Conservation (phyloP, 139 green algal species). For the Micromonas pusilla region DNA sequence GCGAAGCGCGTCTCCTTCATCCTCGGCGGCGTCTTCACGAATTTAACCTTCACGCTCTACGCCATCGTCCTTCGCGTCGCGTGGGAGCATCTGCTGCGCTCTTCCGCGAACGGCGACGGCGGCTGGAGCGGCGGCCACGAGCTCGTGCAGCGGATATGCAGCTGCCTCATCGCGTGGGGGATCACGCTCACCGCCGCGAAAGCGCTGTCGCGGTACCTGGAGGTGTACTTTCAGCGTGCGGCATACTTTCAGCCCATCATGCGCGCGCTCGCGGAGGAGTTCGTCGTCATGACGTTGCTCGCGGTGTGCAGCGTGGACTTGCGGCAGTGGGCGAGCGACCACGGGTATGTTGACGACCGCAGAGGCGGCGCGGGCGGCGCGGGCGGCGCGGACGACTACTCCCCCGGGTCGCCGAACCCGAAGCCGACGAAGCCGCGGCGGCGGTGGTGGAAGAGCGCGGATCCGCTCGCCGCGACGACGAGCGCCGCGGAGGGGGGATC, state of each 20-base stretch:
- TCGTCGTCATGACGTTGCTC: constrained; percentile 1
- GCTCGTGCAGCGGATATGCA: background rate
- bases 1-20: background rate
- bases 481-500: no score
- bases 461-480: background rate
- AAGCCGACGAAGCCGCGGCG: background rate
- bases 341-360: no score
- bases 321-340: background rate
- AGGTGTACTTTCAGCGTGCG: background rate
- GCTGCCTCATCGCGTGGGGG: background rate
- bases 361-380: no score
- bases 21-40: background rate
- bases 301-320: background rate
- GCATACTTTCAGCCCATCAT: background rate
- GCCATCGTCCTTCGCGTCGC: background rate
- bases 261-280: background rate
- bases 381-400: background rate
- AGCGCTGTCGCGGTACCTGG: background rate
- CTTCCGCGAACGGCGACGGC: background rate
- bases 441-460: background rate
- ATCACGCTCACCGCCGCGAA: background rate
- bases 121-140: background rate
- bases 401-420: background rate
- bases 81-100: background rate
- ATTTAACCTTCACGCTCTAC: background rate